Percentiles rank a stretch among this genome's conserved stretches.
phyloP scores from a whole-genome alignment of 352 stramenopile genomes.

The Phytopythium sindhum region DNA sequence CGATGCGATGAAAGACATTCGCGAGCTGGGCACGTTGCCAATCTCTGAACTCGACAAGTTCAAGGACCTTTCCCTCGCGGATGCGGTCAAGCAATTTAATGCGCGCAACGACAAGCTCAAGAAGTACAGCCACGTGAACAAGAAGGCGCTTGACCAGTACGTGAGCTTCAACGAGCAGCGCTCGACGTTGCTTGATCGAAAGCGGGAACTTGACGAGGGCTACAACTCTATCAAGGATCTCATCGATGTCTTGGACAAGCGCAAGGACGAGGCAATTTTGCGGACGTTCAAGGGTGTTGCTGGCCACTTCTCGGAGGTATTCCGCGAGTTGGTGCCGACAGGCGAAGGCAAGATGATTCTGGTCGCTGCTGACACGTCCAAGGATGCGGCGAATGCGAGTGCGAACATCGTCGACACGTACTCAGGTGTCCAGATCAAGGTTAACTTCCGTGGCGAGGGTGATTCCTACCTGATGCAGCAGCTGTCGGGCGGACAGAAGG shows the following conservation, averaged over 20 bases:
- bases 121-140: constrained; percentile 99
- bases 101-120: constrained; percentile 95
- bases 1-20: constrained; percentile 95
- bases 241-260: constrained; percentile 91
- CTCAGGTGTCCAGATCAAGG: constrained; percentile 97
- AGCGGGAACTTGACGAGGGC: constrained; percentile 95
- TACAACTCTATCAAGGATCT: constrained; percentile 86
- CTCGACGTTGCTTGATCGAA: constrained; percentile 89
- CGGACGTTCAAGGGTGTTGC: constrained; percentile 98
- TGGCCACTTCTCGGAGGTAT: constrained; percentile 98
- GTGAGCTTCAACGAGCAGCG: constrained; percentile 97
- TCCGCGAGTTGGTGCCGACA: constrained; percentile 96
- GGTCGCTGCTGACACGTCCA: constrained; percentile 82
- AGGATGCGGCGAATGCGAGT: constrained; percentile 27
- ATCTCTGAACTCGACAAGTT: constrained; percentile 92
- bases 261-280: constrained; percentile 99
- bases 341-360: constrained; percentile 96
- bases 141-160: constrained; percentile 99
- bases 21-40: constrained; percentile 95
- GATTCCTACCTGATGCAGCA: constrained; percentile 98
- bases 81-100: constrained; percentile 95
- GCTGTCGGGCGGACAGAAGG: constrained; percentile 99
- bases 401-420: constrained; percentile 87
- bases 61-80: constrained; percentile 78
- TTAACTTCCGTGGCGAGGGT: constrained; percentile 94